Evolutionary conservation across 1,284 basidiomycete species (phyloP).

Genomic region (Microbotryomycetes sp.): DNA sequence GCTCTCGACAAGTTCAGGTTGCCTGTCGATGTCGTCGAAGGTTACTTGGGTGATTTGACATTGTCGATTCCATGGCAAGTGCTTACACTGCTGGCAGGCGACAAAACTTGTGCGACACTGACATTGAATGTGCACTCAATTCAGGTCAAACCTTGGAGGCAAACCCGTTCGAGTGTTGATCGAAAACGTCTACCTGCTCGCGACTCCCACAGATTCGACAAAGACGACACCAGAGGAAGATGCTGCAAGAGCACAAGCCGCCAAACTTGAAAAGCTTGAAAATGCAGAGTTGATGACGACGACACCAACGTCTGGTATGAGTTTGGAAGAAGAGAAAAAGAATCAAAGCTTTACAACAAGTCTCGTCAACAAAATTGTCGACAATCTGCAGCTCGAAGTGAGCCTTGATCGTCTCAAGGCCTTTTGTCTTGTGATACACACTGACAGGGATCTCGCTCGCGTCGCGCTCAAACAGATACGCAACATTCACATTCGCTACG

Average conservation of each 20-base stretch:
- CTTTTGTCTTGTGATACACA: neutral
- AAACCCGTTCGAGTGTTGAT: constrained; percentile 87
- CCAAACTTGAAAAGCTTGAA: constrained; percentile 81
- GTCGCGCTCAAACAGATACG: constrained; percentile 44
- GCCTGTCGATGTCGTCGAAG: constrained; percentile 93
- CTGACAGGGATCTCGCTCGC: constrained; percentile 12
- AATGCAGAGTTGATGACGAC: constrained; percentile 77
- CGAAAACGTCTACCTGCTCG: constrained; percentile 91
- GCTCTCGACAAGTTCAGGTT: constrained; percentile 93
- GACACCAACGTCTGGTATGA: constrained; percentile 50
- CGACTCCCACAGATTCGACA: constrained; percentile 70
- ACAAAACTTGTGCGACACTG: neutral
- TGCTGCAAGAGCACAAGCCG: constrained; percentile 68
- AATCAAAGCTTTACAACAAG: constrained; percentile 76
- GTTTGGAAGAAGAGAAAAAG: constrained; percentile 61
- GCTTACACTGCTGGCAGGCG: no score
- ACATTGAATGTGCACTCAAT: neutral
- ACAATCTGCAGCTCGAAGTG: constrained; percentile 93
- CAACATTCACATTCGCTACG: constrained; percentile 93
- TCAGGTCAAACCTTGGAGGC: constrained; percentile 60
- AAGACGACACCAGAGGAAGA: constrained; percentile 76
- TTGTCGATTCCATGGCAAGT: constrained; percentile 80
- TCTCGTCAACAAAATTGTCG: constrained; percentile 83
- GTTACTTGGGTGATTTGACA: constrained; percentile 85
- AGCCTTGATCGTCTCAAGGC: neutral